Conservation (phyloP, 768 basidiomycete genomes). For the Tricholoma hemisulphureum region DNA sequence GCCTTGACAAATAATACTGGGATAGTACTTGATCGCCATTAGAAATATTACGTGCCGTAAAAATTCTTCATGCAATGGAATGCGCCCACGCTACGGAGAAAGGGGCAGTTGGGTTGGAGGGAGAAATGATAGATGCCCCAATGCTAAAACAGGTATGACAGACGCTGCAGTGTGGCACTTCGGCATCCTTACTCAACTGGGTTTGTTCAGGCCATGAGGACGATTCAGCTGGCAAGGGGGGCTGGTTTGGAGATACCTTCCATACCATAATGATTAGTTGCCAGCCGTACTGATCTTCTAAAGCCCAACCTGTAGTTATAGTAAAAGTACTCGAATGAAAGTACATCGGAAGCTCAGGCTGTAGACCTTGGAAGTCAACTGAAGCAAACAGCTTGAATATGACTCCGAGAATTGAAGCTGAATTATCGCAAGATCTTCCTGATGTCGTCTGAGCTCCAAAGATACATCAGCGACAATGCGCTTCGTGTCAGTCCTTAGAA, state of each 20-base stretch:
- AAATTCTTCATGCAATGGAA: conserved; percentile 67
- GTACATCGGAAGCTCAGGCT: neutral
- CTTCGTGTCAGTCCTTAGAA: conserved; percentile 51
- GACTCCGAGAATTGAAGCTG: no score
- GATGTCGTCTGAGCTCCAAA: conserved; percentile 65
- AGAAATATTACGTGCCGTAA: conserved; percentile 75
- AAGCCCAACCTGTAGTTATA: no score
- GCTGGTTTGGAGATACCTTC: conserved; percentile 55
- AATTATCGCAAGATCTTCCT: neutral
- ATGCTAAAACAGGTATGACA: conserved; percentile 75
- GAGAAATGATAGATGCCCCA: conserved; percentile 89
- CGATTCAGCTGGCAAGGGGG: conserved; percentile 49
- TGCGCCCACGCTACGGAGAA: conserved; percentile 47
- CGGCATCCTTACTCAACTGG: neutral
- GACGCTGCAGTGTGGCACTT: neutral
- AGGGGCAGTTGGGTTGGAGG: conserved; percentile 77
- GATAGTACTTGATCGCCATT: conserved; percentile 21
- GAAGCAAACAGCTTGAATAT: neutral
- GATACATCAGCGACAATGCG: conserved; percentile 78
- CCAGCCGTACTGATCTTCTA: no score
- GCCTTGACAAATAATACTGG: neutral
- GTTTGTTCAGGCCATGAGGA: conserved; percentile 41
- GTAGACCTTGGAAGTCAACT: neutral
- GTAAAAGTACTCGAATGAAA: no score
- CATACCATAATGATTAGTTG: no score